Evolutionary conservation across 2,329 filamentous ascomycete genomes (phyloP).

Genomic region (Cladophialophora immunda): DNA sequence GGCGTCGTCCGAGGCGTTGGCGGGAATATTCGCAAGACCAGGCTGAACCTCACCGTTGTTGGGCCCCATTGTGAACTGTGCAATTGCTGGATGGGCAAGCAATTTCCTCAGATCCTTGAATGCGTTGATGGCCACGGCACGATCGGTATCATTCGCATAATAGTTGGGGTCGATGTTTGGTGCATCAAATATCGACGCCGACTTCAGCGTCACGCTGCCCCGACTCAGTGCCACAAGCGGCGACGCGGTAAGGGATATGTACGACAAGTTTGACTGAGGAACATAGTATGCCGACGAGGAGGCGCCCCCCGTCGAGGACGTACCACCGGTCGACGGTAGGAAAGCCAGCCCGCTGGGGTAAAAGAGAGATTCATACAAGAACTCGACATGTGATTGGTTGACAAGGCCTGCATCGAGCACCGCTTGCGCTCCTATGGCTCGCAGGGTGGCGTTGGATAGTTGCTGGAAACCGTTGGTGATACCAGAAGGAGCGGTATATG

Average conservation of each 20-base stretch:
- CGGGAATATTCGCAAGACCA: constrained; percentile 26
- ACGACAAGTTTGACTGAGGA: constrained; percentile 42
- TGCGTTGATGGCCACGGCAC: constrained; percentile 38
- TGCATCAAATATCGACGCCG: constrained; percentile 25
- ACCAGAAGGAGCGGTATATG: constrained; percentile 45
- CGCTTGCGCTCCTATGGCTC: constrained; percentile 38
- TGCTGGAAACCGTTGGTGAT: constrained; percentile 47
- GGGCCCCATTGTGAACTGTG: constrained; percentile 48
- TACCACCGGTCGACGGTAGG: neutral
- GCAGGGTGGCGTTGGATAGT: constrained; percentile 36
- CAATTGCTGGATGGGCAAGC: constrained; percentile 29
- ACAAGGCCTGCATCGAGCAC: constrained; percentile 37
- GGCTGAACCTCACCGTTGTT: constrained; percentile 33
- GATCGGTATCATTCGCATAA: constrained; percentile 33
- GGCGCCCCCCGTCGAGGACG: neutral
- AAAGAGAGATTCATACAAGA: constrained; percentile 40
- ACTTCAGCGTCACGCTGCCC: constrained; percentile 37
- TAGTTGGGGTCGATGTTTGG: constrained; percentile 40
- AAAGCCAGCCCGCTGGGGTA: constrained; percentile 40
- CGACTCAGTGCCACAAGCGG: constrained; percentile 40
- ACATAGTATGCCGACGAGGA: constrained; percentile 19
- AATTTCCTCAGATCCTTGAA: constrained; percentile 42
- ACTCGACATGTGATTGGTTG: constrained; percentile 43
- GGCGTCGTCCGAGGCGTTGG: constrained; percentile 39
- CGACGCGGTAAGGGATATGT: constrained; percentile 46